Evolutionary conservation across 441 rosid genomes (phyloP).

Genomic region (Brassica hybrid): DNA sequence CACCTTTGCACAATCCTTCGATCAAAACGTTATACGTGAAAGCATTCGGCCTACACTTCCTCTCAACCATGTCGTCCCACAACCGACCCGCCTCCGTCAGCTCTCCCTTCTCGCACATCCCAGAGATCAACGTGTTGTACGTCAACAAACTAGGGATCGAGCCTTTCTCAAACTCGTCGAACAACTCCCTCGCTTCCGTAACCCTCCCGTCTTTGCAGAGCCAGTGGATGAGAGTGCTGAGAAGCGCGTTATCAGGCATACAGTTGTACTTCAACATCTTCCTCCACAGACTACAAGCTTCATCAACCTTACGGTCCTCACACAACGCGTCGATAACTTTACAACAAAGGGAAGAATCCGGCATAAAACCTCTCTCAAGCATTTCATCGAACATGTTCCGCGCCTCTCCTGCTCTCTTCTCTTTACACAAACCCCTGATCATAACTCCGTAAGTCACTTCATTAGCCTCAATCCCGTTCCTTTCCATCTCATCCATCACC

Average conservation of each 20-base stretch:
- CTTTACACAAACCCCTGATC: conserved; percentile 73
- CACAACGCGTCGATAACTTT: conserved; percentile 76
- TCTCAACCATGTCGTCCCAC: conserved; percentile 96
- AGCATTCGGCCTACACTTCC: conserved; percentile 71
- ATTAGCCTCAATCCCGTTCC: conserved; percentile 67
- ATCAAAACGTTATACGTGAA: conserved; percentile 77
- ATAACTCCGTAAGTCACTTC: conserved; percentile 86
- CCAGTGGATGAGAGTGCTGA: conserved; percentile 87
- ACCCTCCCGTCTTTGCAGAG: conserved; percentile 78
- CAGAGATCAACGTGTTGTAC: conserved; percentile 75
- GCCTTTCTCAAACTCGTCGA: conserved; percentile 79
- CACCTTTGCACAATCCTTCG: conserved; percentile 64
- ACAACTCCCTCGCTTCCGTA: conserved; percentile 71
- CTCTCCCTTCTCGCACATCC: conserved; percentile 81
- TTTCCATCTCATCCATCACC: conserved; percentile 92
- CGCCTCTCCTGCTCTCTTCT: conserved; percentile 74
- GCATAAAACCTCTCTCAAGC: conserved; percentile 66
- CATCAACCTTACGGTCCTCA: conserved; percentile 63
- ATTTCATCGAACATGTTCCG: conserved; percentile 71
- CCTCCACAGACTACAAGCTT: conserved; percentile 76
- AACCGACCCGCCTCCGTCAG: conserved; percentile 71
- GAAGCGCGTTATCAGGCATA: conserved; percentile 75
- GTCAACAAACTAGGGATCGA: conserved; percentile 77
- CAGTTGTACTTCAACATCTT: conserved; percentile 75
- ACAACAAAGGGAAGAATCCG: conserved; percentile 75